Evolutionary conservation across 2,329 filamentous ascomycete species (phyloP), one percentile per base, ranked within the genome.

Genomic region (Coleophoma crateriformis): DNA sequence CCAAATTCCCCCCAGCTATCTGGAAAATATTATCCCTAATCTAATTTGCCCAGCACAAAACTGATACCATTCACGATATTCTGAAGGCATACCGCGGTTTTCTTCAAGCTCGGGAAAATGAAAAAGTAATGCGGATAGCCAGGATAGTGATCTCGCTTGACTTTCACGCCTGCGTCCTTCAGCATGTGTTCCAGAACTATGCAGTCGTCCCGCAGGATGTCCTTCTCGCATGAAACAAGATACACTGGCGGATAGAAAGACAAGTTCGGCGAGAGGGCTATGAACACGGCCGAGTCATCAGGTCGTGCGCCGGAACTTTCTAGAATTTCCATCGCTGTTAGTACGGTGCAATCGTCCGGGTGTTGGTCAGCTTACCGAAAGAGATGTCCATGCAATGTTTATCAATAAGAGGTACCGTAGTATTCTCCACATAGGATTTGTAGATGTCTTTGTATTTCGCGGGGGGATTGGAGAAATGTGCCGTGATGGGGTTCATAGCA

Each of bases 71-170:
- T 44, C 3, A 48, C 43, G 34, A 56, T 47, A 50, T 59, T 58
- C 19, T 48, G 32, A 20, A 61, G 45, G 20, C 59, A 59, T 33
- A 54, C 46, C 32, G 52, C 47, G 13, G 52, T 51, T 3, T 50
- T 38, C 39, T 50, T 43, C 17, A 61, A 38, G 19, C 50, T 48
- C 1, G 56, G 57, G 39, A 61, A 56, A 19, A 61, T 20, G 59
- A 57, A 65, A 42, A 62, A 68, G 34, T 64, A 67, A 54, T 67
- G 64, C 38, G 64, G 63, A 38, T 62, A 42, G 1, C 62, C 64
- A 4, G 55, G 51, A 51, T 65, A 64, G 33, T 54, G 49, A 35
- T 65, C 61, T 19, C 53, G 54, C 52, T 59, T 61, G 6, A 58
- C 58, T 47, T 46, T 44, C 5, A 61, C 56, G 0, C 62, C 63